Evolutionary conservation across 2,329 filamentous ascomycete species (phyloP).

Genomic region (Fusarium continuum): DNA sequence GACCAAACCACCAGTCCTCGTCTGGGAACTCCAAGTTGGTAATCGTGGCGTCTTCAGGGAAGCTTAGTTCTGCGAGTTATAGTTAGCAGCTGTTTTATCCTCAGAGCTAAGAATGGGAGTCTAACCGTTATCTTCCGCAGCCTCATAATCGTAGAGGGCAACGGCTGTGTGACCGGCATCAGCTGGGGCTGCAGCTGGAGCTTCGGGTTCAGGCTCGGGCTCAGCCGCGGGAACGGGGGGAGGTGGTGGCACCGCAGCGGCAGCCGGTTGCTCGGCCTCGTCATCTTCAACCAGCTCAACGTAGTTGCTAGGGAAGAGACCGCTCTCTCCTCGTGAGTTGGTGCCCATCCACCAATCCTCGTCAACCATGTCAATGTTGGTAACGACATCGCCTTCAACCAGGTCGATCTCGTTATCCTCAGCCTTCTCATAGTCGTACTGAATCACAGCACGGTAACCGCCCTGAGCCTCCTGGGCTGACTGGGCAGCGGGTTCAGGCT

Average conservation of each 20-base stretch:
- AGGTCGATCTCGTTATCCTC: slow-evolving; percentile 97
- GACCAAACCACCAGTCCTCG: slow-evolving; percentile 98
- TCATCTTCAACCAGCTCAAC: slow-evolving; percentile 84
- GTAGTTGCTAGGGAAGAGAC: slow-evolving; percentile 97
- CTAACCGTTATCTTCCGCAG: slow-evolving; percentile 89
- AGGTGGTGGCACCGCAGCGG: slow-evolving; percentile 43
- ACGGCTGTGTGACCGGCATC: slow-evolving; percentile 73
- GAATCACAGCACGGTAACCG: slow-evolving; percentile 78
- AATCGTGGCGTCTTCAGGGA: slow-evolving; percentile 88
- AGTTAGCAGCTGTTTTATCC: slow-evolving; percentile 20
- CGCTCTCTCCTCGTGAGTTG: slow-evolving; percentile 83
- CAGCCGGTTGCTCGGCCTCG: slow-evolving; percentile 52
- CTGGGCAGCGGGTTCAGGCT: slow-evolving; percentile 15
- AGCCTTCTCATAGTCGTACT: slow-evolving; percentile 97
- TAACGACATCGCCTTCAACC: slow-evolving; percentile 86
- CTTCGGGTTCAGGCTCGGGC: slow-evolving; percentile 49
- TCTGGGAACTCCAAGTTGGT: slow-evolving; percentile 92
- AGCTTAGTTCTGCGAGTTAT: slow-evolving; percentile 69
- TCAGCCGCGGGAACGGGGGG: slow-evolving; percentile 48
- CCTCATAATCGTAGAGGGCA: slow-evolving; percentile 95
- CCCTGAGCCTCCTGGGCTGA: slow-evolving; percentile 49
- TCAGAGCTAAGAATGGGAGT: not conserved
- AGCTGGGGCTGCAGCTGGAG: slow-evolving; percentile 50
- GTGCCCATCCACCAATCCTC: slow-evolving; percentile 99
- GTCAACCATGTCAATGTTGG: slow-evolving; percentile 95